A percentile compares a stretch with the other conserved stretches of the same genome.
phyloP scores from a whole-genome alignment of 352 stramenopile species.

The Pythium utonaiense region DNA sequence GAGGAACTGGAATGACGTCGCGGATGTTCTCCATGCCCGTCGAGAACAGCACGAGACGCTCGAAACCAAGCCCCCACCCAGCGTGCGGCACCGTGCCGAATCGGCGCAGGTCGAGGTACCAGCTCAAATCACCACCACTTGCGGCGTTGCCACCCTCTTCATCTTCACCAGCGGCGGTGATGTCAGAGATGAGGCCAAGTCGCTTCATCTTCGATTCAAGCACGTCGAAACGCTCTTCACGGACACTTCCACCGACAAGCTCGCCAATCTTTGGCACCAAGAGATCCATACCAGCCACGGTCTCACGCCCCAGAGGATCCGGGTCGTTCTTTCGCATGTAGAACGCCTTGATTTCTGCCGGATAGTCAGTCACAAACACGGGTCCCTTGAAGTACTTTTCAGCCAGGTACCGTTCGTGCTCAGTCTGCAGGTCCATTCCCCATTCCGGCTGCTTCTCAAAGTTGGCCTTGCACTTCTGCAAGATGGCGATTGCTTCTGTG shows the following conservation, averaged over 20 bases:
- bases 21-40: constrained; percentile 99
- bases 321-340: constrained; percentile 98
- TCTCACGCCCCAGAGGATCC: constrained; percentile 78
- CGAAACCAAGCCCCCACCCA: constrained; percentile 98
- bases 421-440: constrained; percentile 96
- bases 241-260: constrained; percentile 95
- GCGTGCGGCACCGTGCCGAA: constrained; percentile 97
- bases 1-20: constrained; percentile 96
- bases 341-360: constrained; percentile 97
- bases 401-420: constrained; percentile 95
- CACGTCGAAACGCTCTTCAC: constrained; percentile 92
- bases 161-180: constrained; percentile 72
- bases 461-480: constrained; percentile 79
- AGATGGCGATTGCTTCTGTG: constrained; percentile 91
- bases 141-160: neutral
- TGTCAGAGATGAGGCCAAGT: constrained; percentile 41
- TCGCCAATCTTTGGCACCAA: constrained; percentile 96
- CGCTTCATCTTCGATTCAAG: constrained; percentile 74
- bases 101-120: constrained; percentile 97
- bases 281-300: constrained; percentile 96
- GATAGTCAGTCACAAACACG: constrained; percentile 99
- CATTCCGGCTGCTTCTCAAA: constrained; percentile 89
- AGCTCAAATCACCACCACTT: constrained; percentile 75
- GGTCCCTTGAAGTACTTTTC: constrained; percentile 74
- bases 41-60: constrained; percentile 96